Evolutionary conservation across 306 rosid genomes (phyloP), one percentile per base, ranked within the genome.

Genomic region (Crotalaria pallida): DNA sequence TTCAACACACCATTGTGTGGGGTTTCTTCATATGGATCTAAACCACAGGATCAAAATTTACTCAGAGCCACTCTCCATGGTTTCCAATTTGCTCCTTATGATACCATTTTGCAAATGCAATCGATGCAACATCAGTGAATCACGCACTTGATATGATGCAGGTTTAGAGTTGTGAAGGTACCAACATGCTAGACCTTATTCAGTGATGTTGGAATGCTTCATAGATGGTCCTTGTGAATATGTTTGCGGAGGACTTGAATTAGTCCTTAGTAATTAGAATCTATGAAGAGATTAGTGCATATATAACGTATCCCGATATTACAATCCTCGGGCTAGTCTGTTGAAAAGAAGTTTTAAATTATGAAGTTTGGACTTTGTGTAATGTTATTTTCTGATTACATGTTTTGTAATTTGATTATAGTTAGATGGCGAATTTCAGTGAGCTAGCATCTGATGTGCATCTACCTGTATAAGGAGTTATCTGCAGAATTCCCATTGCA

Each of bases 81-180:
- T 47, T 70, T 81, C 67, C 93, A 78, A 26, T 69, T 85, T 72
- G 86, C 77, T 57, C 69, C 87, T 61, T 79, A 75, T 73, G 80
- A 77, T 74, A 59, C 84, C 3, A 49, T 78, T 64, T 84, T 79
- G 74, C 82, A 86, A 81, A 80, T 84, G 92, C 87, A 75, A 24
- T 59, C 80, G 7, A 82, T 81, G 87, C 85, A 73, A 12, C 83
- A 80, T 77, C 87, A 71, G 65, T 87, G 85, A 86, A 51, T 49
- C 23, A 31, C 48, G 74, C 23, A 31, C 48, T 72, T 67, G 22
- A n/a, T 53, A 50, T 17, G 67, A 17, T 23, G 72, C 73, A 55
- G 69, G 78, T 78, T 53, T 74, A 64, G 77, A 62, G 48, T 59
- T 52, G 27, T 44, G 11, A 59, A 65, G 80, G 75, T 58, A 74